Percentiles rank a stretch among this genome's conserved stretches.
These are phyloP conservation scores for Amylocarpus encephaloides DNA, from an alignment of 2,329 filamentous ascomycete genomes.

Conservation along the genomic window DNA sequence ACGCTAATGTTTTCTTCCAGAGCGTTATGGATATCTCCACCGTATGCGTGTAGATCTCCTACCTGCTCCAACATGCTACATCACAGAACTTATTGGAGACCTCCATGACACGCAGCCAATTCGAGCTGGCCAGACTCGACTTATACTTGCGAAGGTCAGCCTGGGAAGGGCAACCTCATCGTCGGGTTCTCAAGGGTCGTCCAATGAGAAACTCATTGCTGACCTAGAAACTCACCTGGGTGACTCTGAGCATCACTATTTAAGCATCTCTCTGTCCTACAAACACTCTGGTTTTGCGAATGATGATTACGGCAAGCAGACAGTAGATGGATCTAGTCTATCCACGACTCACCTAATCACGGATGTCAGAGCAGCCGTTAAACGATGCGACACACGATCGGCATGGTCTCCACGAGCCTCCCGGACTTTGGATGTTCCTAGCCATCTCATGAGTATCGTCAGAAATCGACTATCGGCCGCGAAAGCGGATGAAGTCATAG, in stretches of 20 bases:
- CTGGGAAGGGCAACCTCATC: slow-evolving; percentile 17
- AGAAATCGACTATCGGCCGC: slow-evolving; percentile 21
- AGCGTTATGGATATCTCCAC: slow-evolving; percentile 25
- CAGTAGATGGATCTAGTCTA: slow-evolving; percentile 32
- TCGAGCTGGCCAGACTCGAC: slow-evolving; percentile 21
- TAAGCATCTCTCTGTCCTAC: slow-evolving; percentile 48
- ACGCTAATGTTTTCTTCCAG: background rate
- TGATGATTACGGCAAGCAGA: slow-evolving; percentile 13
- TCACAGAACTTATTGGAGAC: slow-evolving; percentile 27
- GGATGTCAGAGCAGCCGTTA: slow-evolving; percentile 44
- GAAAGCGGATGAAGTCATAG: slow-evolving; percentile 18
- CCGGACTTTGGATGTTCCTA: slow-evolving; percentile 20
- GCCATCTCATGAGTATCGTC: slow-evolving; percentile 23
- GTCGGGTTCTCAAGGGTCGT: slow-evolving; percentile 32
- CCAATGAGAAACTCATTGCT: slow-evolving; percentile 50
- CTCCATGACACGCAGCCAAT: slow-evolving; percentile 23
- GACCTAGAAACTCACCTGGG: slow-evolving; percentile 53
- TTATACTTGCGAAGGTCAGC: slow-evolving; percentile 28
- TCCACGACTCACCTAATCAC: slow-evolving; percentile 48
- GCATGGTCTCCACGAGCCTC: slow-evolving; percentile 44
- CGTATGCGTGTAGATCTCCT: slow-evolving; percentile 26
- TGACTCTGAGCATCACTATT: slow-evolving; percentile 40
- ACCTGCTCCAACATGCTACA: slow-evolving; percentile 20
- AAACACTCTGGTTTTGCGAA: slow-evolving; percentile 49
- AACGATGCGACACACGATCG: slow-evolving; percentile 42